A percentile compares a stretch with the other conserved stretches of the same genome.
phyloP scores from a whole-genome alignment of 306 rosid genomes.

The Ormosia semicastrata region DNA sequence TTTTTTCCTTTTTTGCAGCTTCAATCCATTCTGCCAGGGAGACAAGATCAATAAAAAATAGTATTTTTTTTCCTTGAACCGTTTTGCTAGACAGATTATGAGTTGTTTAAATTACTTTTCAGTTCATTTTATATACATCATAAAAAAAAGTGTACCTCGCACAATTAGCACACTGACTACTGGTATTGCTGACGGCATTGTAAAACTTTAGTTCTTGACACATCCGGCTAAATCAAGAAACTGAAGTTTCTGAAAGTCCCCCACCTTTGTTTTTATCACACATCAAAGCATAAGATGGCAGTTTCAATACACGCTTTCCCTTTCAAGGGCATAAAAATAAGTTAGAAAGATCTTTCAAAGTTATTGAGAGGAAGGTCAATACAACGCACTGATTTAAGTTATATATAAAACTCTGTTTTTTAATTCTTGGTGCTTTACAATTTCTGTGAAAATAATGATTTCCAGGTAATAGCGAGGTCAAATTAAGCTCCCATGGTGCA shows the following conservation, averaged over 20 bases:
- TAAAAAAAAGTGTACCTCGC: conserved; percentile 15
- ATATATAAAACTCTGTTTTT: neutral
- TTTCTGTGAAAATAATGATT: neutral
- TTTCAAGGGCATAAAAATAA: neutral
- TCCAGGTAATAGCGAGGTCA: neutral
- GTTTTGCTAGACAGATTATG: neutral
- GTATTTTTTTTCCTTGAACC: neutral
- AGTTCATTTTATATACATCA: neutral
- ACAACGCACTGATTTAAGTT: neutral
- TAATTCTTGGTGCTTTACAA: neutral
- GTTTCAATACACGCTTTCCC: conserved; percentile 1
- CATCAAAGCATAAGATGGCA: neutral
- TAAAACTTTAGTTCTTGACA: conserved; percentile 1
- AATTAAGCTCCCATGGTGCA: neutral
- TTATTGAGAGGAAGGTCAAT: neutral
- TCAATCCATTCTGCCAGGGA: conserved; percentile 16
- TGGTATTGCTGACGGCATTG: neutral
- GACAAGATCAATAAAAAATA: conserved; percentile 8
- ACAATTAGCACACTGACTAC: neutral
- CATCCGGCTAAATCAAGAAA: neutral
- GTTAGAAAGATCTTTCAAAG: neutral
- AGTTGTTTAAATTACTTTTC: conserved; percentile 3
- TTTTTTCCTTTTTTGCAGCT: conserved; percentile 15
- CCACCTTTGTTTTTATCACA: neutral
- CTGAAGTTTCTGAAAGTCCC: conserved; percentile 8